Evolutionary conservation across 345 rosid species (phyloP).

Genomic region (Arabis alpina): DNA sequence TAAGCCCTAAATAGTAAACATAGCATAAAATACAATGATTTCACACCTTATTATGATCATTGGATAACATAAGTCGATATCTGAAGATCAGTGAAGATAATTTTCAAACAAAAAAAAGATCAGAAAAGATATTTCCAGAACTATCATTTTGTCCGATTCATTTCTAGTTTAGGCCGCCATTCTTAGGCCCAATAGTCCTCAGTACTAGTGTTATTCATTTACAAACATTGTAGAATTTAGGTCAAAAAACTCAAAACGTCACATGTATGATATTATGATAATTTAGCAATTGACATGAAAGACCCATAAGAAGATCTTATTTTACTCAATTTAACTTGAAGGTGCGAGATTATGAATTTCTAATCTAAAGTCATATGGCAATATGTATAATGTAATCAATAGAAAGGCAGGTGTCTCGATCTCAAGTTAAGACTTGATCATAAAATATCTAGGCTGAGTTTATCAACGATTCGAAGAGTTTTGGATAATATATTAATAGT

Average conservation of each 20-base stretch:
- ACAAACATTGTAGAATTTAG: neutral
- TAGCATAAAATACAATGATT: neutral
- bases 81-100: too few species aligned
- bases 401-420: too few species aligned
- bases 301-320: neutral
- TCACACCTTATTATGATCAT: neutral
- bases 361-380: too few species aligned
- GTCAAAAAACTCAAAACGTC: neutral
- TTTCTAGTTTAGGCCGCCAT: neutral
- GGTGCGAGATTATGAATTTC: too few species aligned
- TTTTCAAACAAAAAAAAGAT: too few species aligned
- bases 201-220: neutral
- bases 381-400: too few species aligned
- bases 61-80: neutral
- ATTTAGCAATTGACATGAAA: neutral
- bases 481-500: neutral
- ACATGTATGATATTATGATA: too few species aligned
- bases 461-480: neutral
- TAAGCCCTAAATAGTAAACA: too few species aligned
- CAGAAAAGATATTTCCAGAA: too few species aligned
- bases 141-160: neutral
- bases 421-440: too few species aligned
- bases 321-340: neutral
- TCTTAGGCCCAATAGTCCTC: conserved; percentile 3
- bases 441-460: neutral